Evolutionary conservation across 805 yeast species (phyloP), one percentile per base, ranked within the genome.

Genomic region (Debaryomyces maramus): DNA sequence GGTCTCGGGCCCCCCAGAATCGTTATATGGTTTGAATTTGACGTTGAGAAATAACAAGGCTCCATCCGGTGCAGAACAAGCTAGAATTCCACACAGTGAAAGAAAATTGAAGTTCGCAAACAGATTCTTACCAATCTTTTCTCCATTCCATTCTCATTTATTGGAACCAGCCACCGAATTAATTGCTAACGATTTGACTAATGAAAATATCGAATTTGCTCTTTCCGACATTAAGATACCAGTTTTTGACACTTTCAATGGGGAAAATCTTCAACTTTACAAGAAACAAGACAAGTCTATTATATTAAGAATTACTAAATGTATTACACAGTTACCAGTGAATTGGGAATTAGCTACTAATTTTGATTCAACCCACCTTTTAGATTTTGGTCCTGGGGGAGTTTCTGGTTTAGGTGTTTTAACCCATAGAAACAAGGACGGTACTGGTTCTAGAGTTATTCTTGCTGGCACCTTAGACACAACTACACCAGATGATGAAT

Each of bases 371-470:
- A 86, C 97, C 34, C 99, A 93, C 63, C 79, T 93, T 55, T 65
- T 93, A 47, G 99, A 93, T 70, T 93, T 93, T 55, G 99, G 99
- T 62, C 99, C 99, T 46, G 99, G 99, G 68, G 98, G 98, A 54
- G 82, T 88, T 27, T 87, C 97, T 32, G 99, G 99, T 56, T 75
- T 93, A 51, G 99, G 99, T 70, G 86, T 86, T 46, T 77, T 93
- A 54, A 93, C 99, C 42, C 97, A 89, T 70, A 85, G 96, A 70
- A 93, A 91, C 75, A 93, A 91, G 68, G 99, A 93, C 56, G 99
- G 99, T 66, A 88, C 97, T 38, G 99, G 99, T 67, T 85, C 86
- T 36, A 85, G 99, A 67, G 74, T 91, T 49, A 88, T 93, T 54
- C 78, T 95, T 52, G 98, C 95, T 38, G 98, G 98, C 64, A 83